Evolutionary conservation across 2,329 filamentous ascomycete species (phyloP).

Genomic region (Magnaporthales sp.): DNA sequence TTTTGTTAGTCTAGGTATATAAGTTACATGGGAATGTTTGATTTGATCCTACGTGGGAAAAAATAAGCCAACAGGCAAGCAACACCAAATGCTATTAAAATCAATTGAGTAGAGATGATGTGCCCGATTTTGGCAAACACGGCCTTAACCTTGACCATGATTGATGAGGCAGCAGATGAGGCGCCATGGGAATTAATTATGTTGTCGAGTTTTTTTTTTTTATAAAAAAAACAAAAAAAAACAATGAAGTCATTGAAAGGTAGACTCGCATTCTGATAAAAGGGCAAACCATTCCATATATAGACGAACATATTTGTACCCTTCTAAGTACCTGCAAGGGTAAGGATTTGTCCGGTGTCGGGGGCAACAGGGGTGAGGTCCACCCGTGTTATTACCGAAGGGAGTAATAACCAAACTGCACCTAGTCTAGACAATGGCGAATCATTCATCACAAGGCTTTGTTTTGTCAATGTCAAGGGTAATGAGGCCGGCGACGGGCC

Average conservation of each 20-base stretch:
- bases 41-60: conserved; percentile 29
- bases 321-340: neutral
- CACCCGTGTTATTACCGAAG: neutral
- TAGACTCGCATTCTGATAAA: neutral
- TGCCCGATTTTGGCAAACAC: neutral
- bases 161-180: neutral
- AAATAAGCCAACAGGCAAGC: conserved; percentile 36
- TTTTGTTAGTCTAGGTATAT: neutral
- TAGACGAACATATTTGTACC: neutral
- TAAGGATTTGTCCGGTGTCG: neutral
- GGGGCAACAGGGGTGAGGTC: neutral
- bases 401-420: neutral
- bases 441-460: neutral
- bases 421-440: neutral
- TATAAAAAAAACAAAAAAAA: neutral
- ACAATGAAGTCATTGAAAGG: neutral
- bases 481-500: neutral
- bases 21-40: neutral
- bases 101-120: conserved; percentile 18
- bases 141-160: neutral
- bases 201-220: too few relatives aligned
- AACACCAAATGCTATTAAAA: conserved; percentile 52
- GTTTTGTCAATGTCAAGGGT: neutral
- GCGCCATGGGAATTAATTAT: neutral
- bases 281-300: too few relatives aligned